Evolutionary conservation across 2,329 filamentous ascomycete species (phyloP).

Genomic region (Colletotrichum paranaense): DNA sequence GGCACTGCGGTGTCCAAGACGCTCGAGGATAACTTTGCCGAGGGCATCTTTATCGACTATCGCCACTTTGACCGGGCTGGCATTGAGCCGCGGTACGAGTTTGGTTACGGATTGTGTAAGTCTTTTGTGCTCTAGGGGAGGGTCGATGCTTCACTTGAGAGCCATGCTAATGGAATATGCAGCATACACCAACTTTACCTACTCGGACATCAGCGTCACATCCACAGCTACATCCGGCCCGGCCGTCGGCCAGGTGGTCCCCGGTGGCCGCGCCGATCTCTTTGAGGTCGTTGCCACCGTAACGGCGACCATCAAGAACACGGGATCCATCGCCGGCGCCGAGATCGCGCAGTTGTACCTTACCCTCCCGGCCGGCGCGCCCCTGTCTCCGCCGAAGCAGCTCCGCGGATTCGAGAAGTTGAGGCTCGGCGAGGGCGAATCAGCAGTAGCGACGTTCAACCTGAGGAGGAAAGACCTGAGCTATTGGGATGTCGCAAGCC

Average conservation of each 20-base stretch:
- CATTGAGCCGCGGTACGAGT: conserved; percentile 71
- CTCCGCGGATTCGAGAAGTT: conserved; percentile 77
- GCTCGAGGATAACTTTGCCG: conserved; percentile 64
- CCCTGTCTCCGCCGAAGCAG: conserved; percentile 62
- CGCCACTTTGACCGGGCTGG: conserved; percentile 68
- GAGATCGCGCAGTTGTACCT: conserved; percentile 74
- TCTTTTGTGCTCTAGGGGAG: conserved; percentile 9
- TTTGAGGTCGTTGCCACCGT: conserved; percentile 60
- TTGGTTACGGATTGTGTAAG: conserved; percentile 71
- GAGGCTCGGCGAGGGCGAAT: conserved; percentile 60
- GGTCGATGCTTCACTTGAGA: neutral
- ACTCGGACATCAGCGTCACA: conserved; percentile 59
- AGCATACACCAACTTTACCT: conserved; percentile 77
- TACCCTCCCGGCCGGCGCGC: conserved; percentile 52
- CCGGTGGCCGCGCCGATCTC: conserved; percentile 59
- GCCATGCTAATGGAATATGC: neutral
- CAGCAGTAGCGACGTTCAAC: conserved; percentile 60
- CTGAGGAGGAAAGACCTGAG: conserved; percentile 73
- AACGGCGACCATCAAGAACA: conserved; percentile 73
- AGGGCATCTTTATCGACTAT: conserved; percentile 74
- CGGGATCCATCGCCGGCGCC: conserved; percentile 69
- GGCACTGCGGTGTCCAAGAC: conserved; percentile 45
- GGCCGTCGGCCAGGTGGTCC: conserved; percentile 50
- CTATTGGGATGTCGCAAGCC: conserved; percentile 70
- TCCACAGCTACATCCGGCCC: conserved; percentile 51